These are phyloP conservation scores for Theileria annulata DNA, from an alignment of 169 alveolate species.

Conservation along the genomic window DNA sequence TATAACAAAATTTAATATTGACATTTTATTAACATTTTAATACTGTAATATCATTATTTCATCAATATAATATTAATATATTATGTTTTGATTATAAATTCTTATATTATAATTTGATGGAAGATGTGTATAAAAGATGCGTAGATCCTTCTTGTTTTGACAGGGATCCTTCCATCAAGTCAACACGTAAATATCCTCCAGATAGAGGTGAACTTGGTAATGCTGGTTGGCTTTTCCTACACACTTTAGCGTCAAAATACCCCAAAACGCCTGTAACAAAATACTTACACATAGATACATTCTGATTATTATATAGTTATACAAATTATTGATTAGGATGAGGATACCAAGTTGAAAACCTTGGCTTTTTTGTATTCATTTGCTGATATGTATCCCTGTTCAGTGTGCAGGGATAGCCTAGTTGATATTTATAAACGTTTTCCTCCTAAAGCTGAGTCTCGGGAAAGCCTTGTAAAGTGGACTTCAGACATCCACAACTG, in stretches of 20 bases:
- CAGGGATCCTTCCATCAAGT: conserved; percentile 4
- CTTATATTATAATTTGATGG: conserved; percentile 7
- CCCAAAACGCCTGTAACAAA: conserved; percentile 73
- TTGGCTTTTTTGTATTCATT: conserved; percentile 73
- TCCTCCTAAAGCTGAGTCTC: conserved; percentile 67
- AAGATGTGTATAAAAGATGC: conserved; percentile 58
- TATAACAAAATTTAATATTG: not conserved
- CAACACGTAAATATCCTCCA: conserved; percentile 66
- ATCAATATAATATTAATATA: not conserved
- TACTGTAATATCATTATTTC: not conserved
- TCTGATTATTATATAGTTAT: not conserved
- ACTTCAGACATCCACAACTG: conserved; percentile 76
- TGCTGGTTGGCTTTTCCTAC: conserved; percentile 82
- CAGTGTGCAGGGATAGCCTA: conserved; percentile 76
- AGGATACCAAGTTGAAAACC: conserved; percentile 53
- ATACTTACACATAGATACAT: not conserved
- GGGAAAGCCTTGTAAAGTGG: conserved; percentile 68
- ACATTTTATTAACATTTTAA: not conserved
- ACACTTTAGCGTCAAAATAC: conserved; percentile 79
- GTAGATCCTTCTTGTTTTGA: conserved; percentile 60
- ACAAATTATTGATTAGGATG: conserved; percentile 20
- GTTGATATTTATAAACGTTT: conserved; percentile 54
- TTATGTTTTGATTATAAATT: not conserved
- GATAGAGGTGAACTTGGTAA: conserved; percentile 80
- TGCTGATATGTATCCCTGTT: conserved; percentile 80